Conservation (phyloP, 257 asterid genomes). For the Salvia splendens region DNA sequence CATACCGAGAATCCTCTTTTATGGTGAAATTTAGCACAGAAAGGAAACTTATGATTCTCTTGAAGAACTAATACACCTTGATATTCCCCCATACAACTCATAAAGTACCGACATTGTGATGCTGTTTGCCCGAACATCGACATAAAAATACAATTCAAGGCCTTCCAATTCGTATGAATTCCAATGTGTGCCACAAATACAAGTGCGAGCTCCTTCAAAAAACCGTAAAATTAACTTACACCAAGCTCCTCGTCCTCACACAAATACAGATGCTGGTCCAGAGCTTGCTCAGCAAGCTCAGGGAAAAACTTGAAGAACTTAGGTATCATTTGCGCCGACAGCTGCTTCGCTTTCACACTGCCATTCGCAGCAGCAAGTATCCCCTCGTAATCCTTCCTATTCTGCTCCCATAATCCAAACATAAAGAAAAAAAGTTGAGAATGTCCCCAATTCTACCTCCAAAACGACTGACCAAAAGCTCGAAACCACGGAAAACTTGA, state of each 20-base stretch:
- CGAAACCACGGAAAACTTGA: background rate
- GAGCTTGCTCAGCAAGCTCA: conserved; percentile 72
- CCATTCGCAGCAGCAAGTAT: conserved; percentile 83
- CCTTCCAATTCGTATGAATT: background rate
- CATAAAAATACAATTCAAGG: background rate
- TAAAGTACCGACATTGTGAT: conserved; percentile 1
- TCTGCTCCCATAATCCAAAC: conserved; percentile 44
- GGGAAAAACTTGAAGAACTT: conserved; percentile 85
- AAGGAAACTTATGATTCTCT: background rate
- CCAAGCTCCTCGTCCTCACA: conserved; percentile 87
- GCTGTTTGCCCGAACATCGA: background rate
- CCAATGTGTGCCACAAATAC: background rate
- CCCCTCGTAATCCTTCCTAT: conserved; percentile 71
- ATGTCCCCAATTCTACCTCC: too few species aligned
- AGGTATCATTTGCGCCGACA: conserved; percentile 91
- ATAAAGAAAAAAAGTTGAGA: background rate
- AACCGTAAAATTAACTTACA: conserved; percentile 44
- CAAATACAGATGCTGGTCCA: conserved; percentile 73
- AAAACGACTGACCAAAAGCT: background rate
- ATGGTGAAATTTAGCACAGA: background rate
- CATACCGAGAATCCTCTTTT: background rate
- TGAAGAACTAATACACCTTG: conserved; percentile 13
- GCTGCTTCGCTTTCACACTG: conserved; percentile 83
- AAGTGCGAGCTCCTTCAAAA: background rate
- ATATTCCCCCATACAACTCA: conserved; percentile 3